These are phyloP conservation scores for Canariomyces notabilis DNA, from an alignment of 2,329 filamentous ascomycete genomes.

Conservation along the genomic window DNA sequence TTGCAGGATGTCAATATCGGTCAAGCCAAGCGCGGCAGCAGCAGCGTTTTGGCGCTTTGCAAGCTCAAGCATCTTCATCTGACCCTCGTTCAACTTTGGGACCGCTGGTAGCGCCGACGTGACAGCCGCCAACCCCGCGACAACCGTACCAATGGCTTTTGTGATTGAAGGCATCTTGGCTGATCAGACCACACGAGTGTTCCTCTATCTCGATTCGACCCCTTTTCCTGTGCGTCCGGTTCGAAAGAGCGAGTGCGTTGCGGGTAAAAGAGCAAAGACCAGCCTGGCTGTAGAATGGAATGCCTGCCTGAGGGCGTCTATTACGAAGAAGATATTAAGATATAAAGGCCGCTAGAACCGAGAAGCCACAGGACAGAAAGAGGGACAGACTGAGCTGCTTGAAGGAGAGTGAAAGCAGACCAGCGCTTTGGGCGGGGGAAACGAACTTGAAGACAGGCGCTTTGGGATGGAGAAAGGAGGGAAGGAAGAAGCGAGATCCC, in stretches of 20 bases:
- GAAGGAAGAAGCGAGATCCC: constrained; percentile 11
- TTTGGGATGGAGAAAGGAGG: constrained; percentile 17
- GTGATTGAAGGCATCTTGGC: constrained; percentile 42
- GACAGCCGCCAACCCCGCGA: constrained; percentile 42
- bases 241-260: constrained; percentile 20
- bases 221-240: constrained; percentile 25
- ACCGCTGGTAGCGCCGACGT: constrained; percentile 44
- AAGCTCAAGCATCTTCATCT: constrained; percentile 43
- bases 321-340: constrained; percentile 29
- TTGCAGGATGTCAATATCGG: constrained; percentile 53
- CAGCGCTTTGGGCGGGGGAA: constrained; percentile 42
- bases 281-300: constrained; percentile 34
- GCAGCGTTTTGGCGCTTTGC: constrained; percentile 48
- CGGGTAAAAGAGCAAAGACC: constrained; percentile 32
- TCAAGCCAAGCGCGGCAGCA: constrained; percentile 42
- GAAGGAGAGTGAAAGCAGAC: constrained; percentile 41
- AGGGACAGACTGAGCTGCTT: constrained; percentile 26
- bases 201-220: constrained; percentile 26
- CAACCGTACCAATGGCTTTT: constrained; percentile 38
- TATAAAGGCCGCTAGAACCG: constrained; percentile 7
- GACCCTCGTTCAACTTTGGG: constrained; percentile 39
- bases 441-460: constrained; percentile 29
- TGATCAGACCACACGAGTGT: constrained; percentile 20
- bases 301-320: constrained; percentile 16
- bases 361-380: constrained; percentile 15